Percentiles rank a stretch among this genome's conserved stretches.
phyloP scores from a whole-genome alignment of 2,329 filamentous ascomycete species.

The Aspergillus versicolor region DNA sequence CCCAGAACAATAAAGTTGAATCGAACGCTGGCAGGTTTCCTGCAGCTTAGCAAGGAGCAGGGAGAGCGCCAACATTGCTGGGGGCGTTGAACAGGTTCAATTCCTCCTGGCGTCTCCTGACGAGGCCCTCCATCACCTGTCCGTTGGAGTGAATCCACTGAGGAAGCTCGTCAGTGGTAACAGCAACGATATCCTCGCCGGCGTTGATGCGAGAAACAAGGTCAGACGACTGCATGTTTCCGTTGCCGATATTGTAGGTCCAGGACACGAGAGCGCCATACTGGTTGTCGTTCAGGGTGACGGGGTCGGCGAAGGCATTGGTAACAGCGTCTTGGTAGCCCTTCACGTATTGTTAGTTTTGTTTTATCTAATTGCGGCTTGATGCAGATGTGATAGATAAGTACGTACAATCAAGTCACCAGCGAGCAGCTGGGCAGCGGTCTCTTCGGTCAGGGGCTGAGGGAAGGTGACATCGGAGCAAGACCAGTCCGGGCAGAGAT shows the following conservation, averaged over 20 bases:
- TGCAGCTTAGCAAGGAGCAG: slow-evolving; percentile 6
- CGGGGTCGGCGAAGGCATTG: slow-evolving; percentile 31
- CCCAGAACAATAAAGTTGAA: background rate
- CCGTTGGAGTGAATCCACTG: background rate
- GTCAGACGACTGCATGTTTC: slow-evolving; percentile 40
- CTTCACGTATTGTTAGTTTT: slow-evolving; percentile 28
- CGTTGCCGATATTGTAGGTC: slow-evolving; percentile 54
- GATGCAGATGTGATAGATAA: background rate
- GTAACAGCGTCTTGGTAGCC: slow-evolving; percentile 43
- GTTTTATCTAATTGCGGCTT: background rate
- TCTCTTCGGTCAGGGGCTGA: slow-evolving; percentile 46
- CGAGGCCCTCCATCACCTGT: background rate
- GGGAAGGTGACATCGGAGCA: slow-evolving; percentile 49
- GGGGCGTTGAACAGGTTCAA: slow-evolving; percentile 39
- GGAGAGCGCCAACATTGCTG: slow-evolving; percentile 3
- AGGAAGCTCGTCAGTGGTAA: slow-evolving; percentile 32
- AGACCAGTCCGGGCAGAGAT: slow-evolving; percentile 43
- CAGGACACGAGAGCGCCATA: slow-evolving; percentile 55
- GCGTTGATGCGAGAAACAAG: slow-evolving; percentile 47
- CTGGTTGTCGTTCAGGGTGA: slow-evolving; percentile 51
- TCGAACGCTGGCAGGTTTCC: background rate
- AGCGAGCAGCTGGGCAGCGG: slow-evolving; percentile 44
- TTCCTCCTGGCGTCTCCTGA: slow-evolving; percentile 37
- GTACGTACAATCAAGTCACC: slow-evolving; percentile 37
- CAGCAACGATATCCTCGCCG: slow-evolving; percentile 43